Conservation (phyloP, 768 basidiomycete genomes). For the Boletus bicolor region DNA sequence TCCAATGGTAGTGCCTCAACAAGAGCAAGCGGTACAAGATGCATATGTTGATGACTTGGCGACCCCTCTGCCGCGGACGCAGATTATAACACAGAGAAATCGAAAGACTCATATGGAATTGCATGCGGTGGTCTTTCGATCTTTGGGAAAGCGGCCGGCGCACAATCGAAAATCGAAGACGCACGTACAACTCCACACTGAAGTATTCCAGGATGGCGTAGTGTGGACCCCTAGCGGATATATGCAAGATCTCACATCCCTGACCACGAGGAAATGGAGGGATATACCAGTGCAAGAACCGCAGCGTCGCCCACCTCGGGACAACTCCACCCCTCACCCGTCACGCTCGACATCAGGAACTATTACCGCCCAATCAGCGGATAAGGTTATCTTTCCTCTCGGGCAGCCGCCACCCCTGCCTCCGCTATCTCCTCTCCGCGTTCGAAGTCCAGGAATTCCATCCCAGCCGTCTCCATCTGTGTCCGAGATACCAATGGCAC, state of each 20-base stretch:
- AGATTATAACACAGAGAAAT: neutral
- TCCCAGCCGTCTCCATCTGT: conserved; percentile 12
- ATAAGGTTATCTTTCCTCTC: conserved; percentile 2
- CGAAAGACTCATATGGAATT: conserved; percentile 26
- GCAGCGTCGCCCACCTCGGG: neutral
- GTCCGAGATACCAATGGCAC: conserved; percentile 18
- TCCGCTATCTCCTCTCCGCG: conserved; percentile 15
- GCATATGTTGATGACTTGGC: neutral
- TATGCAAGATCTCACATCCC: conserved; percentile 12
- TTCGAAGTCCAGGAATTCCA: conserved; percentile 18
- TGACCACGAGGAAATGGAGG: neutral
- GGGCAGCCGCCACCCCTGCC: conserved; percentile 4
- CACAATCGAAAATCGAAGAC: conserved; percentile 22
- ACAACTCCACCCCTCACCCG: neutral
- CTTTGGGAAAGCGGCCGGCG: conserved; percentile 7
- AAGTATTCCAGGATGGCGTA: conserved; percentile 31
- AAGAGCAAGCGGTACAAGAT: neutral
- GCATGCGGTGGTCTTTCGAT: conserved; percentile 8
- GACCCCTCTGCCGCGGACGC: neutral
- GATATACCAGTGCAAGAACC: neutral
- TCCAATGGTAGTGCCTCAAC: neutral
- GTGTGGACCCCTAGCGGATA: conserved; percentile 31
- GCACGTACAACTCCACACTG: conserved; percentile 35
- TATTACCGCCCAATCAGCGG: conserved; percentile 1
- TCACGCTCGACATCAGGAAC: conserved; percentile 21